phyloP scores from a whole-genome alignment of 1,284 basidiomycete genomes.

The Rhodotorula glutinis region DNA sequence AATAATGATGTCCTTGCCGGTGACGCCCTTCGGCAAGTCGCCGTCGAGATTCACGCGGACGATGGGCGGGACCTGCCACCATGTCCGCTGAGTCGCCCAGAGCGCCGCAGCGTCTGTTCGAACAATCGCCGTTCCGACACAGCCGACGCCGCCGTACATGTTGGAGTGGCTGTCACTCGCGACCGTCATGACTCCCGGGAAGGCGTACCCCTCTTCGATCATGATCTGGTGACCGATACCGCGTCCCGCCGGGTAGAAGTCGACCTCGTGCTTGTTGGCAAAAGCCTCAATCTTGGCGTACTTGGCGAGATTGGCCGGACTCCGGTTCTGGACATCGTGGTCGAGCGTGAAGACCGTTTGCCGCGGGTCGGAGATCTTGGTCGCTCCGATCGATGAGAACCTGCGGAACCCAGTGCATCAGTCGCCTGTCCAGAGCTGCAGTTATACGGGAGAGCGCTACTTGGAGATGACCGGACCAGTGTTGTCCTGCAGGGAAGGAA shows the following conservation, averaged over 20 bases:
- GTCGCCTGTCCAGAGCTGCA: background rate
- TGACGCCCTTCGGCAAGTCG: constrained; percentile 78
- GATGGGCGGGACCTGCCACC: constrained; percentile 99
- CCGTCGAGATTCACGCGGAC: constrained; percentile 91
- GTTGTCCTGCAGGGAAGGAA: constrained; percentile 67
- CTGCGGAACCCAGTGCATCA: constrained; percentile 50
- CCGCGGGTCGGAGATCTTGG: constrained; percentile 71
- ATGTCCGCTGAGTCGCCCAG: constrained; percentile 98
- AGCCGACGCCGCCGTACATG: constrained; percentile 98
- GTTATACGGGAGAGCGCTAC: constrained; percentile 53
- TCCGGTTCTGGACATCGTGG: constrained; percentile 97
- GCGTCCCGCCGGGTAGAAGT: constrained; percentile 96
- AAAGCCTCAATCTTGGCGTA: constrained; percentile 91
- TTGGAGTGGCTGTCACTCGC: constrained; percentile 97
- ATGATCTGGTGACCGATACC: constrained; percentile 98
- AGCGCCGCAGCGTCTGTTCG: constrained; percentile 82
- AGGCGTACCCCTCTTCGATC: constrained; percentile 93
- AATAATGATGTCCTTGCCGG: constrained; percentile 97
- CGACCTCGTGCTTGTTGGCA: constrained; percentile 77
- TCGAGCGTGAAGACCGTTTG: constrained; percentile 96
- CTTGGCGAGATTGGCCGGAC: constrained; percentile 87
- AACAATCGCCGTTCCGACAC: constrained; percentile 88
- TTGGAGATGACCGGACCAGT: constrained; percentile 96
- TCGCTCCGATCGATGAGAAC: constrained; percentile 93
- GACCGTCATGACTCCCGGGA: constrained; percentile 72